Evolutionary conservation across 805 yeast genomes (phyloP), one percentile per base, ranked within the genome.

Genomic region (Yamadazyma olivae): DNA sequence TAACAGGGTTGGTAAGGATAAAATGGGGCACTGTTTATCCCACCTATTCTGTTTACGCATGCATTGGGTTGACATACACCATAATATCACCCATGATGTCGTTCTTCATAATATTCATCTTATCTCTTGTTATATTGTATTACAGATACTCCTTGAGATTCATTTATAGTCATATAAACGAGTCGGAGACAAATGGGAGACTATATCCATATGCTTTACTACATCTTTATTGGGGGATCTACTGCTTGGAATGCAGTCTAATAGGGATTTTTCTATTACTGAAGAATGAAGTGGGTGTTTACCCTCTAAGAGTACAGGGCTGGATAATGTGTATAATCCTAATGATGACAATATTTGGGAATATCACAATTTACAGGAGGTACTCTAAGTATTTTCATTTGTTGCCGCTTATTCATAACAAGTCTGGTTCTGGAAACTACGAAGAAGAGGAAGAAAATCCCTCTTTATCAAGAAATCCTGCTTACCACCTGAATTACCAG

Each of bases 1-100:
- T 73, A 17, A 69, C 71, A 5, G 56, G 49, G 1, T 58, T 77
- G 7, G 67, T 75, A 2, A 49, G 50, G n/a, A 64, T 79, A 15
- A 66, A 71, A 40, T 88, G 95, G 95, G 96, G 96, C 0, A 70
- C 88, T 0, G 57, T 76, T 0, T 90, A 82, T 51, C 87, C 97
- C 0, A 72, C 80, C 0, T 81, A 81, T 44, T 79, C 96, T 0
- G 82, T 86, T 2, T 69, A 85, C 48, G 90, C 82, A 0, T 78
- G 87, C 5, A 85, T 89, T 40, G 88, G 91, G 0, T 59, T 89
- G 23, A 81, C 86, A 1, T 89, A 87, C 51, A 75, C 88, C 4
- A 74, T 88, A 4, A 75, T 90, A 6, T 80, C 95, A 0, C 97
- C 97, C 0, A 45, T 86, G 36, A 83, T 89, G 9, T 65, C 84